phyloP scores from a whole-genome alignment of 1,284 basidiomycete species.

The Cryptococcus wingfieldii region DNA sequence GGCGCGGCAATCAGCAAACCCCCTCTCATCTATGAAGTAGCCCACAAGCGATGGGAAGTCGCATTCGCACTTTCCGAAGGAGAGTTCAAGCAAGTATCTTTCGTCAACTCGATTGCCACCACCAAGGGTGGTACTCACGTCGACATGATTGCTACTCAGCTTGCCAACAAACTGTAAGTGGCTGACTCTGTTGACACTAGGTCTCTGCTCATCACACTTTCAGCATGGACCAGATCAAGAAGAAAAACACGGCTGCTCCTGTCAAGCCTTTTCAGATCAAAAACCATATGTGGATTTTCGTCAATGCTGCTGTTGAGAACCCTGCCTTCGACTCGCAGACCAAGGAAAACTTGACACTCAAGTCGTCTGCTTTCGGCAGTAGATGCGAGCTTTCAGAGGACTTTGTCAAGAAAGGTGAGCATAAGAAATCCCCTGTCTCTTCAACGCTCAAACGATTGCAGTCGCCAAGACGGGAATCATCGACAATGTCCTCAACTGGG shows the following conservation, averaged over 20 bases:
- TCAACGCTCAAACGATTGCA: slow-evolving; percentile 39
- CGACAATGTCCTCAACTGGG: slow-evolving; percentile 91
- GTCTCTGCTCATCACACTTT: slow-evolving; percentile 1
- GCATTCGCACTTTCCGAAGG: slow-evolving; percentile 89
- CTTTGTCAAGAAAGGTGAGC: slow-evolving; percentile 87
- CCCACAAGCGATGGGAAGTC: slow-evolving; percentile 82
- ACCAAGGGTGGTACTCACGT: slow-evolving; percentile 97
- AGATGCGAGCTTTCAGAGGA: slow-evolving; percentile 87
- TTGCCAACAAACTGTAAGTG: slow-evolving; percentile 67
- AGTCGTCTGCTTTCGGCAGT: slow-evolving; percentile 80
- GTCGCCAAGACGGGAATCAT: slow-evolving; percentile 87
- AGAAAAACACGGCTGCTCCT: slow-evolving; percentile 93
- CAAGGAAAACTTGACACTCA: slow-evolving; percentile 91
- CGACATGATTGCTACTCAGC: slow-evolving; percentile 76
- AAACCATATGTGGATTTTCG: slow-evolving; percentile 98
- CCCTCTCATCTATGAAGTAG: slow-evolving; percentile 74
- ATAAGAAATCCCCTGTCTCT: neutral
- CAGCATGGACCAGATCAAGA: slow-evolving; percentile 70
- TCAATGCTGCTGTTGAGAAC: slow-evolving; percentile 95
- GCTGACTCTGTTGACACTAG: neutral
- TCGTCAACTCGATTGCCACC: slow-evolving; percentile 96
- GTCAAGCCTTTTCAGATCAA: slow-evolving; percentile 92
- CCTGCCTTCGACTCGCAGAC: slow-evolving; percentile 99
- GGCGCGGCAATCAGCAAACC: slow-evolving; percentile 72
- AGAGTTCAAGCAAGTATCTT: slow-evolving; percentile 88